Evolutionary conservation across 2,329 filamentous ascomycete genomes (phyloP), one percentile per base, ranked within the genome.

Genomic region (Stagonosporopsis vannaccii): DNA sequence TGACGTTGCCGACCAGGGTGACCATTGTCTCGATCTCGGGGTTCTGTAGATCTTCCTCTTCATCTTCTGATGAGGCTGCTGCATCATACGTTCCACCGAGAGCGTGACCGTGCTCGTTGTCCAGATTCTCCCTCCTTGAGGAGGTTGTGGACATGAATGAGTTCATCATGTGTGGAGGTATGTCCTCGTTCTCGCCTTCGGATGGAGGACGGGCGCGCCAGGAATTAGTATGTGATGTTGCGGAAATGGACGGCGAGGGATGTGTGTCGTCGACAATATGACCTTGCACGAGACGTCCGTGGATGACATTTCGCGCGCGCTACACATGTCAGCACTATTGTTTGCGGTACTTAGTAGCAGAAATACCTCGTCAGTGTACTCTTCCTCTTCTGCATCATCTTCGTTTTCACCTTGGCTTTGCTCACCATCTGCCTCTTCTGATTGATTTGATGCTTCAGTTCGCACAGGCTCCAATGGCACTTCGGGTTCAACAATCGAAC

Each of bases 251-350:
- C 15, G 92, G 90, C 1, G 92, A 96, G 2, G 90, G 90, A 70
- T 92, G 94, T 72, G 97, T 90, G 72, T 97, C 95, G 61, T 96
- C 91, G 11, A 99, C 95, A 64, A 99, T 90, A 73, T 98, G 95
- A 13, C 95, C 95, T 67, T 97, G 92, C 8, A 98, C 87, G 39
- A 99, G 82, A 49, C 95, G 89, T 9, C 92, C 94, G 56, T 93
- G 94, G 37, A 93, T 96, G 43, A 99, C 93, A 73, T 98, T 93
- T 36, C 89, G 85, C 17, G 91, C 92, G 55, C 91, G 89, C 75
- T 80, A 50, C 30, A 12, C 17, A 53, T 41, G 46, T 72, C 61
- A 73, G 41, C 30, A 40, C 8, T 6, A 1, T 9, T 3, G 5
- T 32, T 12, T 13, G 20, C 12, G 2, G 17, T 8, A 9, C 3